phyloP scores from a whole-genome alignment of 495 filamentous ascomycete species.

The Aspergillus leporis region DNA sequence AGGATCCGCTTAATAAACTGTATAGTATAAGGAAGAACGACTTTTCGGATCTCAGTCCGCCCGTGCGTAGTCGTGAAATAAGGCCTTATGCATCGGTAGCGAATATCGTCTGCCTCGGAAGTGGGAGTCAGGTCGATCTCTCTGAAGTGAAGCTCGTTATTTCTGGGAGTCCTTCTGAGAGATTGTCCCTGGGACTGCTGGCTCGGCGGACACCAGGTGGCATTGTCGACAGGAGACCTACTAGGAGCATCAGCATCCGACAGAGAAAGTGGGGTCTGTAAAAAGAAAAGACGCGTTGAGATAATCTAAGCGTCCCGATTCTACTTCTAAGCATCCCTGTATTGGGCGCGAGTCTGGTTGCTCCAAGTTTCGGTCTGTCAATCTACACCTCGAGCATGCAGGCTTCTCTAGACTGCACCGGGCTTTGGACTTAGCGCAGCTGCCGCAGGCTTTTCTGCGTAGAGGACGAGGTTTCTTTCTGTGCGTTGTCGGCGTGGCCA shows the following conservation, averaged over 20 bases:
- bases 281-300: too few relatives aligned
- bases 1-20: conserved; percentile 41
- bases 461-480: too few relatives aligned
- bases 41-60: conserved; percentile 32
- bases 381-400: conserved; percentile 36
- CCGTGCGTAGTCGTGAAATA: conserved; percentile 36
- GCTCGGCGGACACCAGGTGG: not conserved
- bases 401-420: conserved; percentile 39
- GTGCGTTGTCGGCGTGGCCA: too few relatives aligned
- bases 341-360: conserved; percentile 15
- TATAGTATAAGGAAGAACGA: conserved; percentile 32
- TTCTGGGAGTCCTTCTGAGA: not conserved
- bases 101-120: conserved; percentile 40
- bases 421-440: conserved; percentile 38
- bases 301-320: too few relatives aligned
- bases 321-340: not conserved
- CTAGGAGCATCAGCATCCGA: too few relatives aligned
- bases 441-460: conserved; percentile 38
- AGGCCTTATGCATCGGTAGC: conserved; percentile 35
- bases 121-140: conserved; percentile 26
- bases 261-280: too few relatives aligned
- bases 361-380: conserved; percentile 27
- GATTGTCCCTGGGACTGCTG: too few relatives aligned
- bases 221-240: too few relatives aligned
- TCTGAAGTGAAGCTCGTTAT: conserved; percentile 8